Evolutionary conservation across 2,329 filamentous ascomycete genomes (phyloP), one percentile per base, ranked within the genome.

Genomic region (Cucurbitaria berberidis): DNA sequence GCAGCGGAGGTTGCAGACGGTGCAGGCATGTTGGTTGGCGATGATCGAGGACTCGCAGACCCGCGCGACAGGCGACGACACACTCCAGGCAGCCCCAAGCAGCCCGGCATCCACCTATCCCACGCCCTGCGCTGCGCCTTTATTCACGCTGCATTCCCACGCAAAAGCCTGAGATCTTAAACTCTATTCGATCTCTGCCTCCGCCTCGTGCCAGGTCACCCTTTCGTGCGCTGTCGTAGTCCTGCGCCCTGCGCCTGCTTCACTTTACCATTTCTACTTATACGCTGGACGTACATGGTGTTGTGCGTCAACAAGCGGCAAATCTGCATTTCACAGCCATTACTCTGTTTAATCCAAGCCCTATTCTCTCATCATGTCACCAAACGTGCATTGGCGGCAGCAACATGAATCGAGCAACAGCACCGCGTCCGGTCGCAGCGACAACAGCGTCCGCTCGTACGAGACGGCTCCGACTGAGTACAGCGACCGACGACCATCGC

Each of bases 401-500:
- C 55, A 67, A 49, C 55, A 69, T 40, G 61, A 70, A 49, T 69
- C 70, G n/a, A 71, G 69, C 53, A 60, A 68, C 52, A 72, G 66
- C 57, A 68, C 65, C 47, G 51, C 62, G 36, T 70, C 68, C 16
- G 63, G 52, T 43, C 66, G 65, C 54, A 74, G 70, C 63, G 64
- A 62, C 45, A 59, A 60, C 48, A 70, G 68, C 57, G 63, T 63
- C 34, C 68, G 62, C 38, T 73, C 73, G 42, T 68, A 69, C 56
- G 68, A 72, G 35, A 74, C 70, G 3, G 67, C 66, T 18, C 66
- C 71, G 24, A 73, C 71, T 34, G 71, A 73, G 40, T 74, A 73
- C 55, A 74, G 69, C 57, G 62, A 63, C 55, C 51, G 59, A 21
- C 55, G 66, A 11, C 68, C 71, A 9, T 56, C 67, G 8, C 58